These are phyloP conservation scores for Wickerhamiella infanticola DNA, from an alignment of 1,139 yeast genomes.

Conservation along the genomic window DNA sequence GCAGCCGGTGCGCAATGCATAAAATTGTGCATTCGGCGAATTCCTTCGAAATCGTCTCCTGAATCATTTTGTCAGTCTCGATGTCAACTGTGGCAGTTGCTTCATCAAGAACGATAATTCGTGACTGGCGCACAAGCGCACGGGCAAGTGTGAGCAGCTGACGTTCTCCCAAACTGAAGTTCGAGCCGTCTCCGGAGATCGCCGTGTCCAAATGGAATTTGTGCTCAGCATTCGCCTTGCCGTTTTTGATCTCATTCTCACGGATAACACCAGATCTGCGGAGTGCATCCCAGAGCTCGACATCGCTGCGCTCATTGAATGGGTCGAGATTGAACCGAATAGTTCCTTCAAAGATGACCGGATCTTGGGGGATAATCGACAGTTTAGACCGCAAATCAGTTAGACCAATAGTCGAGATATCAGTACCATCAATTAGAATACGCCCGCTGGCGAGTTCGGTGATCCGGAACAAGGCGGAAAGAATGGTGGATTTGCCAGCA, in stretches of 20 bases:
- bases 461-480: slow-evolving; percentile 49
- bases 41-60: slow-evolving; percentile 44
- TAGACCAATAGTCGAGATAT: slow-evolving; percentile 41
- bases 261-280: slow-evolving; percentile 50
- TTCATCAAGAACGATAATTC: slow-evolving; percentile 58
- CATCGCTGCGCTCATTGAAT: slow-evolving; percentile 37
- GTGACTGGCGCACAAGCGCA: slow-evolving; percentile 56
- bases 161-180: slow-evolving; percentile 65
- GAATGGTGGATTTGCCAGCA: slow-evolving; percentile 60
- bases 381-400: slow-evolving; percentile 42
- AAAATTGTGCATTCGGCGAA: slow-evolving; percentile 52
- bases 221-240: slow-evolving; percentile 18
- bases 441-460: slow-evolving; percentile 39
- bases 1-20: slow-evolving; percentile 67
- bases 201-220: slow-evolving; percentile 52
- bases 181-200: slow-evolving; percentile 61
- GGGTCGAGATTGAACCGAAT: slow-evolving; percentile 57
- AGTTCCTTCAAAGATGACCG: slow-evolving; percentile 53
- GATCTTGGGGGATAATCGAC: slow-evolving; percentile 69
- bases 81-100: slow-evolving; percentile 76
- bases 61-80: slow-evolving; percentile 60
- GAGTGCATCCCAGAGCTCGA: slow-evolving; percentile 40
- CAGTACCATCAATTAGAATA: slow-evolving; percentile 44
- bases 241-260: slow-evolving; percentile 24
- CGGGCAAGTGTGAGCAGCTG: slow-evolving; percentile 64